Evolutionary conservation across 108 stramenopile species (phyloP).

Genomic region (Cyclotella cryptica): DNA sequence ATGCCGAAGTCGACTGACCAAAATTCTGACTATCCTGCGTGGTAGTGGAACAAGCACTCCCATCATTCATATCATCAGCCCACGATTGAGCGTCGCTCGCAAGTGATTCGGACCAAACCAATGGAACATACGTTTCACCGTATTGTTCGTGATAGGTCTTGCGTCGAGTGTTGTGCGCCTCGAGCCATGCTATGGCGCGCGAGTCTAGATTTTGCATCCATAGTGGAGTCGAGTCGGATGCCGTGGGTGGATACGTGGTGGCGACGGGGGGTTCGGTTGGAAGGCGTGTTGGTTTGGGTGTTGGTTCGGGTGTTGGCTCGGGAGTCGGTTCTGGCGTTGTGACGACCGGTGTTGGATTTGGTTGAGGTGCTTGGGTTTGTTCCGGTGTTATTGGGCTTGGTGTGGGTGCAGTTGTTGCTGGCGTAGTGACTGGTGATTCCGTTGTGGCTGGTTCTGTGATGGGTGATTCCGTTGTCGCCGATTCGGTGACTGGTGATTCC

Average conservation of each 20-base stretch:
- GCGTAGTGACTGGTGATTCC: neutral
- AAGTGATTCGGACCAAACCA: conserved; percentile 39
- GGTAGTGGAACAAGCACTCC: conserved; percentile 2
- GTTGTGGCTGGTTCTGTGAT: neutral
- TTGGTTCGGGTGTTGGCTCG: conserved; percentile 5
- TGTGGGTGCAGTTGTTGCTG: neutral
- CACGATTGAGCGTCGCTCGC: conserved; percentile 25
- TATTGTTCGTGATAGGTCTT: conserved; percentile 24
- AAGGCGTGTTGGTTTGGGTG: neutral
- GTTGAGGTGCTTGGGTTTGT: neutral
- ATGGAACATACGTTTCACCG: conserved; percentile 26
- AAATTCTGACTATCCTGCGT: conserved; percentile 15
- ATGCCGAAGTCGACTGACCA: neutral
- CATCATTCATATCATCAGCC: conserved; percentile 24
- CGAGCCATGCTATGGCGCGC: conserved; percentile 12
- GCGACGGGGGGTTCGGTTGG: neutral
- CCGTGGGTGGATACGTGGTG: neutral
- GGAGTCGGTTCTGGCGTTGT: neutral
- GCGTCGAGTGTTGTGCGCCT: conserved; percentile 30
- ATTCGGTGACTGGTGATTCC: neutral
- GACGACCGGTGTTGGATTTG: neutral
- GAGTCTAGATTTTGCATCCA: neutral
- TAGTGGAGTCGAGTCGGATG: neutral
- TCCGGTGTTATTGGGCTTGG: neutral
- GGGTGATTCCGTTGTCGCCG: neutral